Base-by-base conservation (phyloP, 2,329 filamentous ascomycete genomes). In the Colletotrichum salicis region DNA sequence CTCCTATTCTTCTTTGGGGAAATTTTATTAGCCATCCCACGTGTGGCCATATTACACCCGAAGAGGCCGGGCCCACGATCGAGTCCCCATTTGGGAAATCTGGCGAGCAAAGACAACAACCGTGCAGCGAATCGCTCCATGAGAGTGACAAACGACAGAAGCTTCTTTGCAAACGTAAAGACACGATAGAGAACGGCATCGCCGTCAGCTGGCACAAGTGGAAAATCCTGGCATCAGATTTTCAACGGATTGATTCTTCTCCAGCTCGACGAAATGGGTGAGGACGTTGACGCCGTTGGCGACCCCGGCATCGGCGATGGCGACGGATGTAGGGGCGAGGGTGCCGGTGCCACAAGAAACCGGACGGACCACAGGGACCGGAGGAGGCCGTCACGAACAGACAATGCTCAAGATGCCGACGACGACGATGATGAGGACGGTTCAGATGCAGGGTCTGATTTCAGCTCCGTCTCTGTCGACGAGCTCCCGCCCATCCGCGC, bases 401-500 rank as follows among this genome's bases (percentile, higher is more conserved):
- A 45, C 24, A 56, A 58, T 4, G 22, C 54, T n/a, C 48, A 52
- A 37, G 52, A 51, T 58, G 24, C 11, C 27, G 19, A 27, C 48
- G 13, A 31, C n/a, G 67, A 41, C 31, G 76, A 76, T 15, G 70
- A 74, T 12, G 75, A 77, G 55, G 75, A 75, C 33, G 78, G 76
- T 66, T 80, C 79, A 48, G 72, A 73, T 8, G 66, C 65, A 35
- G 76, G 68, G 22, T 82, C 80, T 33, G 77, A 81, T 63, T 82
- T 79, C 73, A 73, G 73, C 33, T 79, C 81, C 54, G 80, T 80
- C 52, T 81, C 81, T 1, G 64, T 72, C 37, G 77, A 78, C 56
- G 75, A 77, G 3, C 73, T 80, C 11, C 78, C 80, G 45, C 76
- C 78, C 41, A 81, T 82, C 27, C 76, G 72, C 69, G 79, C 77